Conservation (phyloP, 2,329 filamentous ascomycete species). For the Colletotrichum navitas region DNA sequence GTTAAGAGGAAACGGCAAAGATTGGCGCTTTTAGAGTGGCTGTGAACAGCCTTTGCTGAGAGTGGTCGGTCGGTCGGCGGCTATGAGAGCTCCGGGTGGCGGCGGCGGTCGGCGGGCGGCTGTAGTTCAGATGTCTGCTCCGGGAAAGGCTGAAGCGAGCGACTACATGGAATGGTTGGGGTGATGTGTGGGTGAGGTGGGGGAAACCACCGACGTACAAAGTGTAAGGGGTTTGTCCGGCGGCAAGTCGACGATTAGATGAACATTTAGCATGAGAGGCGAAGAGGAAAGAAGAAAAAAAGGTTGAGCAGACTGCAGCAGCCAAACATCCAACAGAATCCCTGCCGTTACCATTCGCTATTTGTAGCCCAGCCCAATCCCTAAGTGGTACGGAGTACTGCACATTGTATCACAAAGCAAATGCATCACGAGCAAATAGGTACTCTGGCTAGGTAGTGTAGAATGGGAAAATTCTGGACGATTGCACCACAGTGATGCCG, state of each 20-base stretch:
- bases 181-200: conserved; percentile 23
- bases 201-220: conserved; percentile 11
- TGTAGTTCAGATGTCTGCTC: conserved; percentile 18
- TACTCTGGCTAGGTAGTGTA: not conserved
- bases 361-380: not conserved
- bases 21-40: conserved; percentile 9
- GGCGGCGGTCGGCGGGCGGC: conserved; percentile 14
- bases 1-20: conserved; percentile 7
- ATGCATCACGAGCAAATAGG: not conserved
- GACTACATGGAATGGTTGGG: conserved; percentile 10
- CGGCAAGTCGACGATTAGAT: conserved; percentile 2
- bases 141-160: conserved; percentile 15
- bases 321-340: conserved; percentile 14
- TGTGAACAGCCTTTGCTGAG: conserved; percentile 5
- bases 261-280: conserved; percentile 5
- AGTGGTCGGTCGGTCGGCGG: conserved; percentile 1
- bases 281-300: not conserved
- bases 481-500: conserved; percentile 14
- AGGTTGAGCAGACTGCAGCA: conserved; percentile 1
- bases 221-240: not conserved
- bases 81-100: conserved; percentile 21
- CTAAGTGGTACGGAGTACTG: conserved; percentile 3
- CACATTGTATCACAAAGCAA: not conserved
- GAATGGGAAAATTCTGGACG: not conserved
- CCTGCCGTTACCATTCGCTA: conserved; percentile 1